Conservation (phyloP, 257 asterid species). For the Solanum piurae region DNA sequence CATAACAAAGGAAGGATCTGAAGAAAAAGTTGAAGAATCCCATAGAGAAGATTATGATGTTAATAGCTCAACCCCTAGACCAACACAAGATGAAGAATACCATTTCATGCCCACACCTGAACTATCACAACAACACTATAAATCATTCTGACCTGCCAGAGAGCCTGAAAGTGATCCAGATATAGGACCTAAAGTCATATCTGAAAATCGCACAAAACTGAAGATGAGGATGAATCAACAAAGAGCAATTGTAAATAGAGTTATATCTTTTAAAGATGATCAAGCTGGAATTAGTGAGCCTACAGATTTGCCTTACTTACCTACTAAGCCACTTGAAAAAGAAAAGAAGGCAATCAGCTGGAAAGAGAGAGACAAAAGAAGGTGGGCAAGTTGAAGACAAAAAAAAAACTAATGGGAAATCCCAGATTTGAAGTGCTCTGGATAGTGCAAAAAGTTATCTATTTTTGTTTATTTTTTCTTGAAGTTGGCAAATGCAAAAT, state of each 20-base stretch:
- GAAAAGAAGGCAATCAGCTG: not conserved
- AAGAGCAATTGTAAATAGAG: not conserved
- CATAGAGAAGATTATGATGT: not conserved
- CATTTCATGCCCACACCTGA: not conserved
- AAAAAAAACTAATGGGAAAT: not conserved
- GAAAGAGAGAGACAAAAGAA: not conserved
- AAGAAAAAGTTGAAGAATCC: no score
- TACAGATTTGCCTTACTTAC: not conserved
- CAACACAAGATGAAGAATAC: not conserved
- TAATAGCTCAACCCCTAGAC: not conserved
- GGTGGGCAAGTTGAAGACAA: not conserved
- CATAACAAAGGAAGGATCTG: not conserved
- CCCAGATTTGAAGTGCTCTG: not conserved
- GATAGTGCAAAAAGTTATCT: not conserved
- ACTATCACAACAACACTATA: not conserved
- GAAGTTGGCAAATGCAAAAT: not conserved
- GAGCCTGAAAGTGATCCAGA: not conserved
- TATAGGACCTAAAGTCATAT: not conserved
- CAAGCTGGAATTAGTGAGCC: not conserved
- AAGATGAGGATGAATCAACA: not conserved
- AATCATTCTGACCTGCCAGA: not conserved
- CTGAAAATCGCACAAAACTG: not conserved
- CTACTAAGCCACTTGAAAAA: not conserved
- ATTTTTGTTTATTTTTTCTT: not conserved
- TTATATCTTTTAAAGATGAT: not conserved